These are phyloP conservation scores for Pyronema omphalodes DNA, from an alignment of 495 filamentous ascomycete species.

Conservation along the genomic window DNA sequence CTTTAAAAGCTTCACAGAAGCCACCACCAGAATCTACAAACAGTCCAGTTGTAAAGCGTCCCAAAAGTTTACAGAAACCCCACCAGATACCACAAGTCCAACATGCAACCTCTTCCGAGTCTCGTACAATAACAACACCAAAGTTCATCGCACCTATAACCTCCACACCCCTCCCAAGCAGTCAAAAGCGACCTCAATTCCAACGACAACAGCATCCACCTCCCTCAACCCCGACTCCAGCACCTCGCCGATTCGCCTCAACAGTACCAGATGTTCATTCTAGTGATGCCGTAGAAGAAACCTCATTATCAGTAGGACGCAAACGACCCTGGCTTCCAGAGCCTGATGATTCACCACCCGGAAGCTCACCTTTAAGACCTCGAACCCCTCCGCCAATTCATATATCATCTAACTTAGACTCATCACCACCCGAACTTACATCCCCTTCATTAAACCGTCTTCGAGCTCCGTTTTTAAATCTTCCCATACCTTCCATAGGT, in stretches of 20 bases:
- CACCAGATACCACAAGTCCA: neutral
- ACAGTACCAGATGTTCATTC: neutral
- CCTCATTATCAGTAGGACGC: neutral
- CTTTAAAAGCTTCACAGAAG: no score
- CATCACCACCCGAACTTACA: constrained; percentile 24
- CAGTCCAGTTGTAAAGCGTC: no score
- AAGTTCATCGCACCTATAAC: neutral
- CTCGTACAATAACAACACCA: neutral
- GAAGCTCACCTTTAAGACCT: no score
- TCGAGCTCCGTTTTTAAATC: constrained; percentile 27
- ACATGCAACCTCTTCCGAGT: neutral
- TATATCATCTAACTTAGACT: no score
- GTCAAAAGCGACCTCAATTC: neutral
- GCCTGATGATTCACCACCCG: neutral
- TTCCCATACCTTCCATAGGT: constrained; percentile 18
- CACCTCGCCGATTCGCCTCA: neutral
- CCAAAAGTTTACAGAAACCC: no score
- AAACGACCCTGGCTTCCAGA: neutral
- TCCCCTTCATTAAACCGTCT: constrained; percentile 62
- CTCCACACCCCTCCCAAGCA: neutral
- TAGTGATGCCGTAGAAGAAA: neutral
- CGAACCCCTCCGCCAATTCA: no score
- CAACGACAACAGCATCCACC: neutral
- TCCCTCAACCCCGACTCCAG: neutral
- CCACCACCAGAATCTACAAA: no score